Evolutionary conservation across 1,284 basidiomycete species (phyloP), one percentile per base, ranked within the genome.

Genomic region (Boletellus deceptivus): DNA sequence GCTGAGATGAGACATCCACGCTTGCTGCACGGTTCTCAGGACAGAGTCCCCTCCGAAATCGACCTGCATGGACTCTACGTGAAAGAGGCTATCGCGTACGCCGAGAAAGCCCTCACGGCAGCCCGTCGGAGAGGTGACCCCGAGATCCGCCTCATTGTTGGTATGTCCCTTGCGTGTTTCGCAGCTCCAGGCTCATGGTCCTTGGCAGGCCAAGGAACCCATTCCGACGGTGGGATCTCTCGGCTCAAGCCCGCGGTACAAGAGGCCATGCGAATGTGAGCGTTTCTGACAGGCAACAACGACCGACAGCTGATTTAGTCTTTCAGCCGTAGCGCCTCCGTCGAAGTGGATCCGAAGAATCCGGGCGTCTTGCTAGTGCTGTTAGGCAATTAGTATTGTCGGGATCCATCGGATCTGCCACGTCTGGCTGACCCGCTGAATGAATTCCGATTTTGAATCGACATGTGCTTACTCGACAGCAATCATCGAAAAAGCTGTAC

Each of bases 181-280:
- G 11, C 8, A 1, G 4, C 11, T 40, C 11, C 31, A 11, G 14
- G 29, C 38, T 29, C 48, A 22, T 29, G 43, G 34, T 51, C 48
- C 49, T 44, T 31, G 25, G 42, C 18, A 74, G 83, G 84, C 10
- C 89, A 92, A 71, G 95, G 95, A 10, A 76, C 91, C 22, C 96
- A 98, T 69, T 93, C 91, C 22, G 73, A 79, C 43, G 80, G 83
- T 29, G 86, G 91, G 48, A 74, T 84, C n/a, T 83, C 91, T 8
- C 94, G 93, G 68, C 82, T 98, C 66, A 94, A 89, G 66, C 96
- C 95, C 11, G 93, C 93, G 6, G 89, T 98, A 50, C 88, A 89
- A 67, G 82, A 87, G n/a, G 72, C 95, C 42, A 89, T 96, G 80
- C 75, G 75, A 52, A 86, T 82, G 86, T 90, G 56, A 51, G 78